A percentile compares a stretch with the other conserved stretches of the same genome.
These are phyloP conservation scores for Psilocybe subaeruginosa DNA, from an alignment of 768 basidiomycete genomes.

Conservation along the genomic window DNA sequence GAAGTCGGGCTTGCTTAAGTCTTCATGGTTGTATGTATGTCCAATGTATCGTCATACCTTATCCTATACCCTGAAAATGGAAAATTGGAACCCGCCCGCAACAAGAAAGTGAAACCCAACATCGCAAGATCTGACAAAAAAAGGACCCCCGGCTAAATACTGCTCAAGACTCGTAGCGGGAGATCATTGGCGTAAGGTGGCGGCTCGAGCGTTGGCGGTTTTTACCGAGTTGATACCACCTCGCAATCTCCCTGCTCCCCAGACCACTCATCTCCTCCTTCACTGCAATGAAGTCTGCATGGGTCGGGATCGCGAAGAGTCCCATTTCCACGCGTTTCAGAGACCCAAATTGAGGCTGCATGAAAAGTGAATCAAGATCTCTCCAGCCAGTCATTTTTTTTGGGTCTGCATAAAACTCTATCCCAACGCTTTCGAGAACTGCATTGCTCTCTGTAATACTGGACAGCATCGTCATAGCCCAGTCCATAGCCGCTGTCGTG, in stretches of 20 bases:
- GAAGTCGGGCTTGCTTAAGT: conserved; percentile 47
- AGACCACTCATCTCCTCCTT: conserved; percentile 33
- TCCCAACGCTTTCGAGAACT: conserved; percentile 32
- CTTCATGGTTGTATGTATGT: conserved; percentile 14
- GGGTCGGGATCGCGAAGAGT: conserved; percentile 38
- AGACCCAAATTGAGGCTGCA: conserved; percentile 28
- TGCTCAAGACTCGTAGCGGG: conserved; percentile 32
- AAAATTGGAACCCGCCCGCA: background rate
- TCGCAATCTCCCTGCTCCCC: conserved; percentile 29
- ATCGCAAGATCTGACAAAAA: conserved; percentile 3
- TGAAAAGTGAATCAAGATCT: conserved; percentile 36
- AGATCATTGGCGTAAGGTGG: conserved; percentile 39
- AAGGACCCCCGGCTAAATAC: background rate
- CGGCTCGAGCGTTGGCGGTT: conserved; percentile 41
- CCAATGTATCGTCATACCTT: conserved; percentile 14
- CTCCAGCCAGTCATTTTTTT: conserved; percentile 38
- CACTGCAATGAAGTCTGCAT: conserved; percentile 35
- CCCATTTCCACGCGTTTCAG: conserved; percentile 43
- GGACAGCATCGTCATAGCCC: conserved; percentile 38
- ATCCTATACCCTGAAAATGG: background rate
- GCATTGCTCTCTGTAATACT: conserved; percentile 24
- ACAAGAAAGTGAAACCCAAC: background rate
- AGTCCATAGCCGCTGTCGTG: conserved; percentile 36
- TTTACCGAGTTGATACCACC: conserved; percentile 43
- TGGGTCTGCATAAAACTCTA: conserved; percentile 46